Evolutionary conservation across 2,329 filamentous ascomycete genomes (phyloP).

Genomic region (Hypoxylon sp.): DNA sequence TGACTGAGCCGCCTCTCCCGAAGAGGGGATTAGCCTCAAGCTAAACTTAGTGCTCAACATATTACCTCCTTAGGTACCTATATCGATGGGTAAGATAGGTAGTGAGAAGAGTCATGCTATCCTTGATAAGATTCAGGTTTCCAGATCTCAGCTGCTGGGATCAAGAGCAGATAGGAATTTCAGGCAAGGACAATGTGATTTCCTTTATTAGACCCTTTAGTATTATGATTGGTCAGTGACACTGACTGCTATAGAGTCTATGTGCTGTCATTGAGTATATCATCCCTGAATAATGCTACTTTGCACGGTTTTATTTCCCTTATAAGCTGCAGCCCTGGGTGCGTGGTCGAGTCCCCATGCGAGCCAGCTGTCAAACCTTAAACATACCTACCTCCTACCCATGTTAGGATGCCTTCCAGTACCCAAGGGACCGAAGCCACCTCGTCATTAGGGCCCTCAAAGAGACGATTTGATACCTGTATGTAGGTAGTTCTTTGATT

Average conservation of each 20-base stretch:
- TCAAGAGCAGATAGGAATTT: too few relatives aligned
- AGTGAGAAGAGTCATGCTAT: too few relatives aligned
- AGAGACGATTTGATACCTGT: background rate
- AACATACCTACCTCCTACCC: background rate
- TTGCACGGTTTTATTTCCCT: slow-evolving; percentile 8
- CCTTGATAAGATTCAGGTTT: too few relatives aligned
- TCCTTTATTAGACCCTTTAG: background rate
- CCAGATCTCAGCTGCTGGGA: too few relatives aligned
- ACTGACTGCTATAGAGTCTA: background rate
- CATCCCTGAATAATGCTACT: slow-evolving; percentile 7
- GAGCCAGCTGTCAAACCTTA: background rate
- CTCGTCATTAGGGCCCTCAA: slow-evolving; percentile 3
- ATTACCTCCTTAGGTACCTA: too few relatives aligned
- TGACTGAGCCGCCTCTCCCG: too few relatives aligned
- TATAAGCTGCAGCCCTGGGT: slow-evolving; percentile 5
- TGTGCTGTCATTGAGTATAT: background rate
- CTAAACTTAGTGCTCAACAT: too few relatives aligned
- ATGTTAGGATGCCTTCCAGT: background rate
- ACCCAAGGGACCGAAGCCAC: slow-evolving; percentile 5
- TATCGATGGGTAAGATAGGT: too few relatives aligned
- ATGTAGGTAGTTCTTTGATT: slow-evolving; percentile 5
- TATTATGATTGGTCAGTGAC: background rate
- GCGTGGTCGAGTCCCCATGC: background rate
- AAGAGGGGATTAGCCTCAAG: too few relatives aligned
- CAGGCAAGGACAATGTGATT: too few relatives aligned